These are phyloP conservation scores for Pelargonium cotyledonis DNA, from an alignment of 441 rosid genomes.

Conservation along the genomic window DNA sequence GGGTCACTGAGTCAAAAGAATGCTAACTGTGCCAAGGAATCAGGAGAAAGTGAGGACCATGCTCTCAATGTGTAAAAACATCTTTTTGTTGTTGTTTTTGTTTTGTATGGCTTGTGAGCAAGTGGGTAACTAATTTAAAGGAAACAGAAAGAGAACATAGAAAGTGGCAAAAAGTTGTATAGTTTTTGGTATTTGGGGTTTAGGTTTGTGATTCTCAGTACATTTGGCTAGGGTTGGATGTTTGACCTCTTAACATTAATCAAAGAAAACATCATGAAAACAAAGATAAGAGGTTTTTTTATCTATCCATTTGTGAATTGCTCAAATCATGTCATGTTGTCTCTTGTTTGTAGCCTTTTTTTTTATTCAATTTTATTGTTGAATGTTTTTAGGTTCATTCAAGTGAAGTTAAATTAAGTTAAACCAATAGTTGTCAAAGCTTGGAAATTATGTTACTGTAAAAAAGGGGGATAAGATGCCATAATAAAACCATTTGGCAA, in stretches of 20 bases:
- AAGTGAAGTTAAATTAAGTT: background rate
- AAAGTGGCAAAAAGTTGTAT: background rate
- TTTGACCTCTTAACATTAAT: background rate
- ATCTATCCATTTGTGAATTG: background rate
- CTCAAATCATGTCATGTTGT: too few species aligned
- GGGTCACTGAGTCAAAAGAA: slow-evolving; percentile 34
- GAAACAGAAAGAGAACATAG: background rate
- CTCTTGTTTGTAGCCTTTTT: too few species aligned
- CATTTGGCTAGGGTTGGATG: too few species aligned
- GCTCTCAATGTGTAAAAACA: slow-evolving; percentile 27
- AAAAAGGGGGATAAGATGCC: background rate
- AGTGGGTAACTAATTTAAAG: too few species aligned
- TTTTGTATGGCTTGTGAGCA: too few species aligned
- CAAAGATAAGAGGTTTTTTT: background rate
- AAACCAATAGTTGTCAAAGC: background rate
- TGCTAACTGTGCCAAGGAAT: slow-evolving; percentile 34
- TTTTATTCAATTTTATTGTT: too few species aligned
- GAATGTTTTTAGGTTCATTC: too few species aligned
- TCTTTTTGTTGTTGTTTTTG: too few species aligned
- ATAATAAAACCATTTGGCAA: background rate
- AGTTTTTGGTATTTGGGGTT: background rate
- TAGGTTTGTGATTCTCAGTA: background rate
- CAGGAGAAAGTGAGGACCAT: slow-evolving; percentile 32
- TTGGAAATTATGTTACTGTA: background rate
- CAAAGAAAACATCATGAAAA: background rate